A percentile compares a stretch with the other conserved stretches of the same genome.
phyloP scores from a whole-genome alignment of 225 moss, liverwort and hornwort species.

The Climacium dendroides region DNA sequence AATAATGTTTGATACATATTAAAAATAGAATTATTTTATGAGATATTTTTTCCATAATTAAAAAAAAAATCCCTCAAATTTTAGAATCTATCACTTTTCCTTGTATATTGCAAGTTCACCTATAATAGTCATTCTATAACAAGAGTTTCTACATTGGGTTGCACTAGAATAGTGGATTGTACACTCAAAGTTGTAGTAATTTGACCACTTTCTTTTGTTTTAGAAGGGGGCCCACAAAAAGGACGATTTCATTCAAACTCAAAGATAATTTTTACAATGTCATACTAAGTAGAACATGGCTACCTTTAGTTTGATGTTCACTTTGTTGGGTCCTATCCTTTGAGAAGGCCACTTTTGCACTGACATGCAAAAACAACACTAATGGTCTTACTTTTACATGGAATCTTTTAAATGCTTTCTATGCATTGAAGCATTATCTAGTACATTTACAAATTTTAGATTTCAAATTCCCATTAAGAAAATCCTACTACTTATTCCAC shows the following conservation, averaged over 20 bases:
- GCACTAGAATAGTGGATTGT: too few relatives aligned
- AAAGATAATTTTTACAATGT: not conserved
- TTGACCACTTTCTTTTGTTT: not conserved
- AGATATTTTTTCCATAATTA: not conserved
- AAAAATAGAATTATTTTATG: not conserved
- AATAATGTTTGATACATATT: too few relatives aligned
- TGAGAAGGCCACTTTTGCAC: fast-evolving
- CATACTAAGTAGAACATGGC: not conserved
- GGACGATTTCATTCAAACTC: not conserved
- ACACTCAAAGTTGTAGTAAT: not conserved
- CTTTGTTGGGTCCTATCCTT: fast-evolving
- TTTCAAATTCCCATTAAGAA: not conserved
- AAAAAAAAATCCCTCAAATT: not conserved
- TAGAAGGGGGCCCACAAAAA: fast-evolving
- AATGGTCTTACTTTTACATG: fast-evolving
- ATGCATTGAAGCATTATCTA: not conserved
- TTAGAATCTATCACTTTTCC: not conserved
- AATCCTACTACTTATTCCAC: not conserved
- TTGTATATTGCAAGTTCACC: not conserved
- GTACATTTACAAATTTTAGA: not conserved
- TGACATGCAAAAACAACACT: not conserved
- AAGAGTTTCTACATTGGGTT: fast-evolving
- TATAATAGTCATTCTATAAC: not conserved
- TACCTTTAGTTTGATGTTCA: not conserved
- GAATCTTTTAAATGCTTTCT: too few relatives aligned